A percentile compares a stretch with the other conserved stretches of the same genome.
These are phyloP conservation scores for Lipomyces orientalis DNA, from an alignment of 805 yeast genomes.

Conservation along the genomic window DNA sequence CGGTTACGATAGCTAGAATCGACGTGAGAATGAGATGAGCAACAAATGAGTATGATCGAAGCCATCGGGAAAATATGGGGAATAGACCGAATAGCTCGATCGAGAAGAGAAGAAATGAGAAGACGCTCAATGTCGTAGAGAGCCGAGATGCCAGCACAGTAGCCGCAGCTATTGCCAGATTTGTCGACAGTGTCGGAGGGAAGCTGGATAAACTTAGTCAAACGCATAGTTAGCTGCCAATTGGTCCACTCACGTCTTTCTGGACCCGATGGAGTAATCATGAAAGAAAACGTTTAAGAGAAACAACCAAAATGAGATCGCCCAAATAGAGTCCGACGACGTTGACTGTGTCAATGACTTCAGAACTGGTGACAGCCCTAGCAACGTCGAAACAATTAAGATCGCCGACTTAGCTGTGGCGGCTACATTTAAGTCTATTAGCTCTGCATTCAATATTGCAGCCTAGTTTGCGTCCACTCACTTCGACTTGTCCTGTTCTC, in stretches of 20 bases:
- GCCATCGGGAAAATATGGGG: conserved; percentile 70
- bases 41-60: conserved; percentile 50
- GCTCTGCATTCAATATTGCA: not conserved
- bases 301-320: conserved; percentile 79
- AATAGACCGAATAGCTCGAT: conserved; percentile 73
- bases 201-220: conserved; percentile 28
- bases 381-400: conserved; percentile 69
- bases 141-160: conserved; percentile 91
- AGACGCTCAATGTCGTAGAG: conserved; percentile 72
- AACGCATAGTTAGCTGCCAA: not conserved
- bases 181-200: conserved; percentile 70
- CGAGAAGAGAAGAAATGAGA: conserved; percentile 78
- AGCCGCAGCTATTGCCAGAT: conserved; percentile 81
- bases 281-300: conserved; percentile 68
- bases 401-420: conserved; percentile 60
- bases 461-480: not conserved
- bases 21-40: conserved; percentile 29
- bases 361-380: conserved; percentile 86
- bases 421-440: not conserved
- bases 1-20: conserved; percentile 40
- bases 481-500: conserved; percentile 21
- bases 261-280: conserved; percentile 63
- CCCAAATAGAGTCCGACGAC: conserved; percentile 95
- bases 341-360: conserved; percentile 87
- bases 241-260: conserved; percentile 19